These are phyloP conservation scores for Kwoniella dejecticola DNA, from an alignment of 768 basidiomycete genomes.

Conservation along the genomic window DNA sequence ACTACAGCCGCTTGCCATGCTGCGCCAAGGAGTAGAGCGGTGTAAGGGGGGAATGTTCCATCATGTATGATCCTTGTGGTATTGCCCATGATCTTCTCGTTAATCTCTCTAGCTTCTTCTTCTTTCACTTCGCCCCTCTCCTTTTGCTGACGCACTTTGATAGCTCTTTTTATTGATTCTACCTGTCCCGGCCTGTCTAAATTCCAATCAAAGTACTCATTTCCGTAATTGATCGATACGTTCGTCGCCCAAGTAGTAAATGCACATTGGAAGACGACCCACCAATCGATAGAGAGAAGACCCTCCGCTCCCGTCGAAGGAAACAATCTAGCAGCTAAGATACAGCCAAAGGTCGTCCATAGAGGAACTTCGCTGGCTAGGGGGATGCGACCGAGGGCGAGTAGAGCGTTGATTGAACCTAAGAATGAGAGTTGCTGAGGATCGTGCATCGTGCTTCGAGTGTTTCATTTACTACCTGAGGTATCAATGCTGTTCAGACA, in stretches of 20 bases:
- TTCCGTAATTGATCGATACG: conserved; percentile 39
- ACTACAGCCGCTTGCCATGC: conserved; percentile 20
- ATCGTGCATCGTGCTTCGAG: conserved; percentile 19
- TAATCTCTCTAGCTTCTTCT: conserved; percentile 18
- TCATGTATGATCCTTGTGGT: conserved; percentile 40
- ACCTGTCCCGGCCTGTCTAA: conserved; percentile 33
- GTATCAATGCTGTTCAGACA: too few relatives aligned
- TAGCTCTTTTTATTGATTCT: conserved; percentile 8
- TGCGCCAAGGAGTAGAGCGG: conserved; percentile 17
- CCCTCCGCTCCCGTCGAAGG: conserved; percentile 5
- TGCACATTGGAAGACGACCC: conserved; percentile 28
- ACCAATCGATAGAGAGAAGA: conserved; percentile 19
- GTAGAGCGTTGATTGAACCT: conserved; percentile 24
- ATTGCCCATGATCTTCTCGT: conserved; percentile 39
- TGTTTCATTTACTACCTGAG: not conserved
- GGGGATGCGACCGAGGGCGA: conserved; percentile 40
- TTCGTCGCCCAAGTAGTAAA: conserved; percentile 41
- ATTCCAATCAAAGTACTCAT: conserved; percentile 43
- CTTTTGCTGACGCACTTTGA: not conserved
- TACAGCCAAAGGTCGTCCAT: conserved; percentile 33
- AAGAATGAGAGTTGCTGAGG: conserved; percentile 31
- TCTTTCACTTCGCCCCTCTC: not conserved
- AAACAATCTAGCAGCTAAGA: conserved; percentile 29
- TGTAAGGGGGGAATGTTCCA: conserved; percentile 36
- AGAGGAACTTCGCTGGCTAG: conserved; percentile 35